Base-by-base conservation (phyloP, 805 yeast genomes). In the Tetrapisispora phaffii region DNA sequence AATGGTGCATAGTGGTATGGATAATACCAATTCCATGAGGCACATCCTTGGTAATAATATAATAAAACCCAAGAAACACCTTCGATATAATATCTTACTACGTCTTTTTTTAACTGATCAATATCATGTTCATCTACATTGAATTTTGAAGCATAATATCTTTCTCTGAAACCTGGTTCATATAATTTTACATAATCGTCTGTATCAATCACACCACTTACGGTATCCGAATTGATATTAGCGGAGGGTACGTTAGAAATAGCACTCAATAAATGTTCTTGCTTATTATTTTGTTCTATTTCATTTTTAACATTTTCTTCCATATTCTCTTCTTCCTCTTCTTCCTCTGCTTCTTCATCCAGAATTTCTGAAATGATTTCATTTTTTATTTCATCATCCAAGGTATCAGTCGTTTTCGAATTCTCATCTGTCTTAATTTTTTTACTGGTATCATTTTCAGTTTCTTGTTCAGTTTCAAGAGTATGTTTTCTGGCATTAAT, bases 1-100 rank as follows among this genome's bases (percentile, higher is more conserved):
- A 93, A 89, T 20, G 99, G 99, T 0, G 98, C 97, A 67, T 93
- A 94, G 60, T 93, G 97, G 61, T 82, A 90, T 0, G 97, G 98
- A 57, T 82, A 93, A 63, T 79, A 93, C 98, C 98, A 93, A 45
- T 81, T 81, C 99, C 99, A 93, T 0, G 97, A 90, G 0, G 96
- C 95, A 67, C 97, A 90, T 2, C 97, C 97, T 65, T 93, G 97
- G 63, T 86, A 90, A 66, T 93, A 93, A 63, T 93, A 93, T 44
- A 86, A 66, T 51, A 93, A 70, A 1, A 82, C 95, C 99, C 99
- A 93, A n/a, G 96, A 79, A 4, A 93, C 84, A 50, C 99, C 99
- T 63, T 90, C 96, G 45, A 93, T 74, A 58, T 93, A 93, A 41
- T 79, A 75, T 44, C 70, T 69, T 0, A 81, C 87, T 57, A 93